Conservation (phyloP, 257 asterid genomes). For the Fraxinus pennsylvanica region DNA sequence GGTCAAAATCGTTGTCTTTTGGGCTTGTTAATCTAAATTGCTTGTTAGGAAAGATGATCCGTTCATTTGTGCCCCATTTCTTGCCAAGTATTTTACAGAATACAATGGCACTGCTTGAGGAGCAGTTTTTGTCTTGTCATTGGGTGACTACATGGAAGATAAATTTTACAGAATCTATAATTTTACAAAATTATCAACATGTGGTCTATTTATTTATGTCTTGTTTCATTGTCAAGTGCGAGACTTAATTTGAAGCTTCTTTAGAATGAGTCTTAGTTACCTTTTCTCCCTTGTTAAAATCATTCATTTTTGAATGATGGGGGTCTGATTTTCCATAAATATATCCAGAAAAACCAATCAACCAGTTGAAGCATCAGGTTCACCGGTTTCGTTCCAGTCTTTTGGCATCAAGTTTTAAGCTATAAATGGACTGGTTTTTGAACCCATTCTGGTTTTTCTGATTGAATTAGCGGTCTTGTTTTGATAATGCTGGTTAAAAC, state of each 20-base stretch:
- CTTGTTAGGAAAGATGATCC: slow-evolving; percentile 19
- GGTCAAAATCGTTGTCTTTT: not conserved
- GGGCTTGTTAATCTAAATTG: slow-evolving; percentile 11
- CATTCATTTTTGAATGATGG: not conserved
- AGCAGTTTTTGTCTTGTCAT: not conserved
- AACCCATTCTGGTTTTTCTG: not conserved
- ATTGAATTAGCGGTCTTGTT: not conserved
- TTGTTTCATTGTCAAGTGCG: not conserved
- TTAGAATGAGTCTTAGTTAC: too few relatives aligned
- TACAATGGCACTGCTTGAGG: not conserved
- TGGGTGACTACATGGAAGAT: not conserved
- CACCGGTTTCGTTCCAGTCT: not conserved
- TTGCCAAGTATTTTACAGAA: not conserved
- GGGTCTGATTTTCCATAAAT: not conserved
- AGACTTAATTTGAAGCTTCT: not conserved
- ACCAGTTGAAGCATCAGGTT: not conserved
- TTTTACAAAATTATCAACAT: not conserved
- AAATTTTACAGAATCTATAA: not conserved
- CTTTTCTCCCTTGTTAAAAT: too few relatives aligned
- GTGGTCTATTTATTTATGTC: slow-evolving; percentile 2
- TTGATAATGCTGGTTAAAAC: not conserved
- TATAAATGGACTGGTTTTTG: not conserved
- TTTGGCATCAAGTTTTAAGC: not conserved
- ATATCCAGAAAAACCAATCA: too few relatives aligned
- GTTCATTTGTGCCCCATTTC: slow-evolving; percentile 8